Evolutionary conservation across 371 early-diverging fungal genomes (phyloP), one percentile per base, ranked within the genome.

Genomic region (Basidiobolus meristosporus): DNA sequence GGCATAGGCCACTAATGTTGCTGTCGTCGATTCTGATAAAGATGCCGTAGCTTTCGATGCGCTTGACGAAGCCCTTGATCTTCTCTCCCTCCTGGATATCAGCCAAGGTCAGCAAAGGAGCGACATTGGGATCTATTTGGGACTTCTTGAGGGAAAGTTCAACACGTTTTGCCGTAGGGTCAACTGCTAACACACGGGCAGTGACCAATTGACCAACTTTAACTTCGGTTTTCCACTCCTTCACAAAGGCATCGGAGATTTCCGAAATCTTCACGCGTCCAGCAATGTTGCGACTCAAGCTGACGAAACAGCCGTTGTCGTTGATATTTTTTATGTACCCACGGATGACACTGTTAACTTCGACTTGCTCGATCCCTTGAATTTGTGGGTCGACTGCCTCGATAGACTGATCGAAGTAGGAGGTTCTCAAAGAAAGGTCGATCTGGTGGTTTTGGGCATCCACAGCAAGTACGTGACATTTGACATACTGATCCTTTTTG

Each of bases 181-280:
- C 67, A 40, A 72, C 69, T 44, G 26, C 9, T 5, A 26, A 9
- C 11, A 92, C 62, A 46, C 69, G 65, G 29, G 73, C 81, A 15
- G 62, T 62, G 11, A 93, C 90, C 11, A 83, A 50, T 47, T 79
- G 76, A 12, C 90, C 90, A n/a, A 70, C 50, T 15, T 70, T 63
- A 55, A 76, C 80, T 6, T 67, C 53, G 23, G 41, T 42, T 56
- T 79, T 72, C 73, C 86, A 82, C 39, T 91, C 85, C 50, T 81
- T 78, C 19, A 92, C 62, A 47, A 66, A 90, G 22, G 71, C 76
- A 55, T 92, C 91, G 0, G 79, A 77, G 15, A 95, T 44, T 44
- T 90, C 79, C 32, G 71, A 64, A 53, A 91, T 85, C 60, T 83
- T 76, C 36, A 88, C 83, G 41, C 87, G 73, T 12, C 69, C 95